Conservation (phyloP, 139 green algal genomes). For the Tetraselmis striata region DNA sequence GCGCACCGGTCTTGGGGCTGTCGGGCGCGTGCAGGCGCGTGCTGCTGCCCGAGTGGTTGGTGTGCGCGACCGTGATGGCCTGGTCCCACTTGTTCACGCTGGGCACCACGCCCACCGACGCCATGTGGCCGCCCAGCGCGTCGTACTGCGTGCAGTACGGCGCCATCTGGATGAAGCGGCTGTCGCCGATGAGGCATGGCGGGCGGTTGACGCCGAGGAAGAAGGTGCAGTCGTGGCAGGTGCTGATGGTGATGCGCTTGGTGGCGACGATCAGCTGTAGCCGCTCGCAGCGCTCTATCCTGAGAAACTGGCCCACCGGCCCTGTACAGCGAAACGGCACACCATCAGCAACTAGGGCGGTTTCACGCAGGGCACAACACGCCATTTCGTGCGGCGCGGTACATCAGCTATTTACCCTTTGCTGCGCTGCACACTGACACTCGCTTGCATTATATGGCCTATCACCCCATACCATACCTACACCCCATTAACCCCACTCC, state of each 20-base stretch:
- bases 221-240: conserved; percentile 78
- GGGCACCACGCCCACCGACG: conserved; percentile 43
- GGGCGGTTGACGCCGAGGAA: conserved; percentile 65
- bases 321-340: background rate
- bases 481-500: no score
- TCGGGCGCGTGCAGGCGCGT: conserved; percentile 4
- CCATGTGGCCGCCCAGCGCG: conserved; percentile 53
- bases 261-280: conserved; percentile 51
- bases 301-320: conserved; percentile 5
- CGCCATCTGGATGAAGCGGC: conserved; percentile 57
- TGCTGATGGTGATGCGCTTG: conserved; percentile 44
- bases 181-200: conserved; percentile 65
- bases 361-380: conserved; percentile 17
- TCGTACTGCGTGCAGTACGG: conserved; percentile 77
- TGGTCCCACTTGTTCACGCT: conserved; percentile 59
- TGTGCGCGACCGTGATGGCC: conserved; percentile 42
- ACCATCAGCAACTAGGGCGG: conserved; percentile 47
- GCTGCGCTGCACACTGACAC: background rate
- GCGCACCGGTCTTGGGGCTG: conserved; percentile 14
- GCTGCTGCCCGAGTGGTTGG: background rate
- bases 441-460: background rate
- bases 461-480: conserved; percentile 10
- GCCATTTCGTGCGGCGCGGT: no score
- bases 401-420: no score
- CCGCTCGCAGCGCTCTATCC: conserved; percentile 75